Evolutionary conservation across 2,329 filamentous ascomycete species (phyloP).

Genomic region (Colletotrichum endophyticum): DNA sequence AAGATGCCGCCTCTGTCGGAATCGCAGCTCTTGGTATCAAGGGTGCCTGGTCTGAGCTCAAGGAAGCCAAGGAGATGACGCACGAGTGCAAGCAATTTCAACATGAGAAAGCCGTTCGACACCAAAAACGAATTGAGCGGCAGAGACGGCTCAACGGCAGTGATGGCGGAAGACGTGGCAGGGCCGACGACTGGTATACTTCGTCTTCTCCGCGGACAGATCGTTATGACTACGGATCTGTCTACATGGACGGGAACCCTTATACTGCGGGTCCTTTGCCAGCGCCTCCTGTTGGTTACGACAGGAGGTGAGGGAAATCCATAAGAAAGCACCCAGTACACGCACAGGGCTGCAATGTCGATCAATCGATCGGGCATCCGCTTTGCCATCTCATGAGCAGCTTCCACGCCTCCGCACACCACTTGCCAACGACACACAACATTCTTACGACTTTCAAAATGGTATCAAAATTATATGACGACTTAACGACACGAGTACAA

Average conservation of each 20-base stretch:
- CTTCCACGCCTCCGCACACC: background rate
- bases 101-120: conserved; percentile 53
- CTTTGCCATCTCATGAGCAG: background rate
- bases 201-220: conserved; percentile 42
- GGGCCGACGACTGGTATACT: conserved; percentile 50
- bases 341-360: background rate
- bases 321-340: background rate
- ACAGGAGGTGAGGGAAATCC: conserved; percentile 35
- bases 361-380: background rate
- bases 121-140: conserved; percentile 50
- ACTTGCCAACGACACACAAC: background rate
- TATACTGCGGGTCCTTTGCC: conserved; percentile 46
- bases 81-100: conserved; percentile 56
- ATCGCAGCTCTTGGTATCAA: conserved; percentile 64
- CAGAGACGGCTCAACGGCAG: conserved; percentile 32
- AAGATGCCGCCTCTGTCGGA: conserved; percentile 64
- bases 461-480: background rate
- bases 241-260: conserved; percentile 52
- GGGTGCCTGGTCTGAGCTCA: conserved; percentile 59
- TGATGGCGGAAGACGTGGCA: conserved; percentile 37
- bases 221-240: conserved; percentile 45
- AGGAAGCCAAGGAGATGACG: conserved; percentile 56
- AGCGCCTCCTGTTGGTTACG: conserved; percentile 42
- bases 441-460: background rate
- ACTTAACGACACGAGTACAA: background rate